phyloP scores from a whole-genome alignment of 495 filamentous ascomycete species.

The Aspergillus leporis region DNA sequence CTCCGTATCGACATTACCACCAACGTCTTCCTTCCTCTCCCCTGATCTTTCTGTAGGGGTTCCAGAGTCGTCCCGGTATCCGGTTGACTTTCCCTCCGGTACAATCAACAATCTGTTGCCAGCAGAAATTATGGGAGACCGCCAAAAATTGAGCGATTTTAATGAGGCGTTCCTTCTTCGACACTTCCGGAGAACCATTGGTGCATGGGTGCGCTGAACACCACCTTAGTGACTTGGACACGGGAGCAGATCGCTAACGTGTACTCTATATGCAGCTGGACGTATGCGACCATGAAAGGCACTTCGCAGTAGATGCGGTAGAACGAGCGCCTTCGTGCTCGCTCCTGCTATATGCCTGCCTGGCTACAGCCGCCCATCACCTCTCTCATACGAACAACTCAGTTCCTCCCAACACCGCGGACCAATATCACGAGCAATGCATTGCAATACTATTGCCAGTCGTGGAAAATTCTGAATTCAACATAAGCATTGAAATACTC shows the following conservation, averaged over 20 bases:
- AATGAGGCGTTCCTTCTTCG: conserved; percentile 44
- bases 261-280: conserved; percentile 29
- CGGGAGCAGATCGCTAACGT: conserved; percentile 2
- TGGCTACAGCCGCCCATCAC: conserved; percentile 44
- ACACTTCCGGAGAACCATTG: conserved; percentile 40
- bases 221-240: background rate
- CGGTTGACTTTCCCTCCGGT: conserved; percentile 18
- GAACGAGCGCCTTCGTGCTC: conserved; percentile 36
- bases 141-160: conserved; percentile 31
- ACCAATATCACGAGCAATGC: conserved; percentile 45
- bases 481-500: conserved; percentile 42
- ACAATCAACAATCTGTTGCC: conserved; percentile 24
- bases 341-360: conserved; percentile 40
- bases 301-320: conserved; percentile 38
- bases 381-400: conserved; percentile 38
- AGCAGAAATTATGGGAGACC: conserved; percentile 21
- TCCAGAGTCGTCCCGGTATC: conserved; percentile 14
- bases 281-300: conserved; percentile 37
- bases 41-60: conserved; percentile 17
- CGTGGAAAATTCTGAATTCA: conserved; percentile 35
- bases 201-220: conserved; percentile 36
- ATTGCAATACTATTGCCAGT: conserved; percentile 43
- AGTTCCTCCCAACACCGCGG: conserved; percentile 34
- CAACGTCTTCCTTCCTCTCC: conserved; percentile 10
- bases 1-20: conserved; percentile 31